These are phyloP conservation scores for Dipodascus geniculatus DNA, from an alignment of 805 yeast species.

Conservation along the genomic window DNA sequence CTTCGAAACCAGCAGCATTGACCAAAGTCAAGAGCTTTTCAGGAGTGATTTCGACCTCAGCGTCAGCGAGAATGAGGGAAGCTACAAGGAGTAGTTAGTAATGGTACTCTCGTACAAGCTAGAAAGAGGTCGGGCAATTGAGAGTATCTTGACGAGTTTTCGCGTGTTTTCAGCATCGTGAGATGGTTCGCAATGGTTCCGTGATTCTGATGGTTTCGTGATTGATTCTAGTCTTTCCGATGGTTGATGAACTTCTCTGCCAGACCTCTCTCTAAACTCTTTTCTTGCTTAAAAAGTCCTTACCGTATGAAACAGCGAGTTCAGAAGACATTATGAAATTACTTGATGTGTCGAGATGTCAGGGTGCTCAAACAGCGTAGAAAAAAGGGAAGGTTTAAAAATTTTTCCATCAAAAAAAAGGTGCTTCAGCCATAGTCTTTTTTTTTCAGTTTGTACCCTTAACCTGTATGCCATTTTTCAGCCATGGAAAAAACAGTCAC, in stretches of 20 bases:
- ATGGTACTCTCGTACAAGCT: no score
- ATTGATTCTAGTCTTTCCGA: no score
- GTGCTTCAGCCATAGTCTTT: no score
- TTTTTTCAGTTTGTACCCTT: background rate
- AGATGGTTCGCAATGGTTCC: no score
- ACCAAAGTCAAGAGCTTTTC: conserved; percentile 67
- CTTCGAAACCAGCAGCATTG: conserved; percentile 63
- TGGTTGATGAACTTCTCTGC: no score
- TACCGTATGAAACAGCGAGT: conserved; percentile 77
- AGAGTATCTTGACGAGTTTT: background rate
- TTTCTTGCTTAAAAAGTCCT: no score
- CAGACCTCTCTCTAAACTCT: no score
- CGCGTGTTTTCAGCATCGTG: no score
- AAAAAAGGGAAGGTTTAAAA: background rate
- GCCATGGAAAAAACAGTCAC: background rate
- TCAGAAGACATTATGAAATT: conserved; percentile 28
- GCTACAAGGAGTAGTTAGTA: conserved; percentile 30
- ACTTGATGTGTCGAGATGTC: conserved; percentile 5
- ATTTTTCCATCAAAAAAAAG: background rate
- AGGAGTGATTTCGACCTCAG: conserved; percentile 80
- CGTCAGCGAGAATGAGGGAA: conserved; percentile 91
- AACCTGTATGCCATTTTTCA: background rate
- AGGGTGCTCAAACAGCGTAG: conserved; percentile 4
- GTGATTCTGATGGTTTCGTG: no score
- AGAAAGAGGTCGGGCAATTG: no score